Base-by-base conservation (phyloP, 2,329 filamentous ascomycete genomes). In the Waltergamsia citrina region DNA sequence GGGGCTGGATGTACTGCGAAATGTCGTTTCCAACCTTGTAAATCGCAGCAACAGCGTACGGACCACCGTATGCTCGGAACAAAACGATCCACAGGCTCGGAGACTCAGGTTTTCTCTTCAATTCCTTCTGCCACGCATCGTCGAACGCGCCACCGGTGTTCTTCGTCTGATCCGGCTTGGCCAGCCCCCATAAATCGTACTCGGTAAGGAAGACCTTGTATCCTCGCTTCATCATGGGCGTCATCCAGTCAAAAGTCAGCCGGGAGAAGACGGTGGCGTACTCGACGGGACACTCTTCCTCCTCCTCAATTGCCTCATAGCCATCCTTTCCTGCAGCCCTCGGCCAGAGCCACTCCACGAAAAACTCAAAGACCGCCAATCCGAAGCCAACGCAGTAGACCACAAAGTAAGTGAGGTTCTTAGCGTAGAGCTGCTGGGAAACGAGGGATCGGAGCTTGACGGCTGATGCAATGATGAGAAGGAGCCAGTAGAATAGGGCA, bases 171-270 rank as follows among this genome's bases (percentile, higher is more conserved):
- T 96, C 90, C 38, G 72, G 65, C 49, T 78, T 81, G 26, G 87
- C 76, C 38, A 98, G 66, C 40, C 86, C 90, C 93, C 93, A 98
- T 17, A 98, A 70, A 56, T 98, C 90, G 42, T 95, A 85, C 54
- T 96, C 87, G 2, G 87, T 94, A 41, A 98, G 67, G 54, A 78
- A 98, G 38, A 88, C 77, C 51, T 82, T 85, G 65, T 98, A 96
- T 2, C 92, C 92, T 51, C 81, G 81, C 52, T 79, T 87, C 92
- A 98, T 98, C 74, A 98, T 65, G 1, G 92, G 88, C 0, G 92
- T 96, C 90, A 98, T 95, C 92, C 92, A 98, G 35, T 83, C 81
- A 57, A 98, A 98, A 0, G 90, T 94, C 29, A 98, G 70, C 33
- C 85, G 77, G 4, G 90, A 94, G 61, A 98, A 98, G 34, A 96